Evolutionary conservation across 2,329 filamentous ascomycete species (phyloP), one percentile per base, ranked within the genome.

Genomic region (Rutstroemia sp.): DNA sequence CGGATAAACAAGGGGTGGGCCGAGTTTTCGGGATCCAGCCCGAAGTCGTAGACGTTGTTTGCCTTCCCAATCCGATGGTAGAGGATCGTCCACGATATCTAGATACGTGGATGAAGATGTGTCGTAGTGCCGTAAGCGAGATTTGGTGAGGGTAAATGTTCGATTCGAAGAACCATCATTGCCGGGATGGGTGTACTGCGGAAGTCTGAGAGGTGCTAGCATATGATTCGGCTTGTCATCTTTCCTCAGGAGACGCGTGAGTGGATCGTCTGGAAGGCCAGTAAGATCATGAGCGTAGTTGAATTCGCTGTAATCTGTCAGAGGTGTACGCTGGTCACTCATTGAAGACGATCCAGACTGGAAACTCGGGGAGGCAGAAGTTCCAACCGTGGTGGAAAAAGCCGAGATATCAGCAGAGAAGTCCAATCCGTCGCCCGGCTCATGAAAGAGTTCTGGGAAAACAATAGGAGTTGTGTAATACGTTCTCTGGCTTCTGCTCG

Each of bases 401-500:
- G 45, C 23, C 12, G 58, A 30, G 7, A 25, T 8, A 30, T 37
- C 48, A 18, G 45, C 44, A 14, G 38, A 54, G 41, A 54, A 38
- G 6, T 18, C 47, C 3, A 49, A 18, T 19, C 61, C 55, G 34
- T 55, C 23, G 19, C 62, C 51, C 16, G 57, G 47, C 44, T 52
- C 51, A 14, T 59, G 38, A 57, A 9, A 48, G 14, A 23, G 18
- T 44, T 60, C 52, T 2, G 67, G 66, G 60, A 81, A 82, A 2
- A 64, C 57, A n/a, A 85, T 71, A 16, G 75, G 69, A 12, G 77
- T 80, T 10, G 74, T 81, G 68, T 91, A 91, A 65, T 85, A 88
- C 0, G 80, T 87, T 25, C 87, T 78, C 42, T 78, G 75, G 57
- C 82, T 82, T 23, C 77, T 78, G 56, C 82, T 84, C 21, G 75